phyloP scores from a whole-genome alignment of 1,139 yeast species.

The Candida pseudoviswanathii region DNA sequence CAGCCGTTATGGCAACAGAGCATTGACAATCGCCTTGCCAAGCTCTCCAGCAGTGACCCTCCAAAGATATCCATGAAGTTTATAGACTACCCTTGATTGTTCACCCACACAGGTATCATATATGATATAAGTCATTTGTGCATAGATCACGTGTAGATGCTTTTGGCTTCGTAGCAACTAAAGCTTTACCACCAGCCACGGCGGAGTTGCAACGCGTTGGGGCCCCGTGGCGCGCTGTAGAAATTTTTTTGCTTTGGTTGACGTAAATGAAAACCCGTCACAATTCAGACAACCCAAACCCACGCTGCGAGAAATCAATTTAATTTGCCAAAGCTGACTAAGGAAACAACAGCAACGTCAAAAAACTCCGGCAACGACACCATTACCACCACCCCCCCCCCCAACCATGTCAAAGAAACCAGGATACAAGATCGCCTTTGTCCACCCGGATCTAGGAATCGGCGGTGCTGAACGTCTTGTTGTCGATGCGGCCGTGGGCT shows the following conservation, averaged over 20 bases:
- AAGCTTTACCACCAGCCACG: too few relatives aligned
- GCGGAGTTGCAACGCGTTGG: not conserved
- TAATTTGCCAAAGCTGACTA: too few relatives aligned
- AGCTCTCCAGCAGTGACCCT: not conserved
- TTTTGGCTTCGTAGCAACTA: too few relatives aligned
- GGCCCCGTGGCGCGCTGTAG: not conserved
- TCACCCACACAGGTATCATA: too few relatives aligned
- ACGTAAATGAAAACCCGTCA: too few relatives aligned
- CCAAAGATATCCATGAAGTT: not conserved
- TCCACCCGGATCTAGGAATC: conserved; percentile 96
- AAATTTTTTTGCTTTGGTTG: too few relatives aligned
- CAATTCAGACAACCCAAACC: not conserved
- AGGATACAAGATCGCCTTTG: conserved; percentile 60
- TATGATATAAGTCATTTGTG: too few relatives aligned
- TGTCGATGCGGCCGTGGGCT: conserved; percentile 91
- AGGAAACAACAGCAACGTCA: not conserved
- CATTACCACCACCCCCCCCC: not conserved
- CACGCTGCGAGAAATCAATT: not conserved
- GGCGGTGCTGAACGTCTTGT: conserved; percentile 96
- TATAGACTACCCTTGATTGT: not conserved
- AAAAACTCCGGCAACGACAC: not conserved
- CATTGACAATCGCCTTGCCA: not conserved
- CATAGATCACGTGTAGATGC: too few relatives aligned
- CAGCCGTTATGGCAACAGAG: not conserved
- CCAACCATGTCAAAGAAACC: conserved; percentile 4